These are phyloP conservation scores for Xylariales sp. DNA, from an alignment of 2,329 filamentous ascomycete species.

Conservation along the genomic window DNA sequence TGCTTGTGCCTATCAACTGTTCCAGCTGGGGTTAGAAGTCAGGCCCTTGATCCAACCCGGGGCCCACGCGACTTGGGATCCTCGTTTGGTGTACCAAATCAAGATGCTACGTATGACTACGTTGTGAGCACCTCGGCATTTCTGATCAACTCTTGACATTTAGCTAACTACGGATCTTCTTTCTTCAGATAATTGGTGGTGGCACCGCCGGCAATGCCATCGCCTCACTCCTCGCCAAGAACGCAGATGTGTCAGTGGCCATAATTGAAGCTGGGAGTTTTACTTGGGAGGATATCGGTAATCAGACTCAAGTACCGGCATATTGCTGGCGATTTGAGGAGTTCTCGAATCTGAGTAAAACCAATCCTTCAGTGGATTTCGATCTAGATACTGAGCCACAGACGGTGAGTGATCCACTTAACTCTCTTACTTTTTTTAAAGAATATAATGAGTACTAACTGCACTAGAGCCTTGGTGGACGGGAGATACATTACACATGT, in stretches of 20 bases:
- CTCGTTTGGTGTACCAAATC: not conserved
- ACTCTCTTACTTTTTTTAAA: too few species aligned
- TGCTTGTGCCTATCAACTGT: too few species aligned
- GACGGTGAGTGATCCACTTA: too few species aligned
- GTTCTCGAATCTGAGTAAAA: not conserved
- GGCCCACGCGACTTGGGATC: too few species aligned
- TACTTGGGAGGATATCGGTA: constrained; percentile 20
- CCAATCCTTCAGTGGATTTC: constrained; percentile 14
- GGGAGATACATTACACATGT: constrained; percentile 18
- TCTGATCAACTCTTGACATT: too few species aligned
- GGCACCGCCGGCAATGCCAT: constrained; percentile 32
- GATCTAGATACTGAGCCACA: constrained; percentile 17
- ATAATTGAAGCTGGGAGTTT: constrained; percentile 33
- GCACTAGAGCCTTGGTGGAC: constrained; percentile 1
- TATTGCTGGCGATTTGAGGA: constrained; percentile 7
- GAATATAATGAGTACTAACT: not conserved
- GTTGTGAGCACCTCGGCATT: constrained; percentile 16
- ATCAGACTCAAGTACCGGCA: constrained; percentile 12
- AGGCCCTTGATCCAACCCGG: too few species aligned
- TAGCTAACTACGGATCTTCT: too few species aligned
- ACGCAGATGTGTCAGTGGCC: constrained; percentile 27
- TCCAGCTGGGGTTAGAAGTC: too few species aligned
- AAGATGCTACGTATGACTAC: constrained; percentile 10
- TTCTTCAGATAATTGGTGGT: constrained; percentile 25
- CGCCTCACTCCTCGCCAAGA: constrained; percentile 23